Evolutionary conservation across 495 filamentous ascomycete genomes (phyloP).

Genomic region (Sphaerosporella brunnea): DNA sequence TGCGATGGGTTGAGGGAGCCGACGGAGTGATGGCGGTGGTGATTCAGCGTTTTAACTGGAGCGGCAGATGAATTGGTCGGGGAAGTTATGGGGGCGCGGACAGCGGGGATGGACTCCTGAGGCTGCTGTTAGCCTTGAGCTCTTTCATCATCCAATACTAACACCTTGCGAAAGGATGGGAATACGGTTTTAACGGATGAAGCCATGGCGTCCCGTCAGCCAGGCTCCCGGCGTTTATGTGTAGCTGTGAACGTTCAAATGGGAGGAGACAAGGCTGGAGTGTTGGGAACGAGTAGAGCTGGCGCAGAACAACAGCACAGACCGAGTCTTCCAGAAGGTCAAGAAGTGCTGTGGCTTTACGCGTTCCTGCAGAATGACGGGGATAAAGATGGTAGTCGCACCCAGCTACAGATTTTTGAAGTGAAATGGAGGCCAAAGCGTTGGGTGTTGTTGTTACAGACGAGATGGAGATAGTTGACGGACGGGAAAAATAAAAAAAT

Average conservation of each 20-base stretch:
- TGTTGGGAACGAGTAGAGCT: too few relatives aligned
- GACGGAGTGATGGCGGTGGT: conserved; percentile 34
- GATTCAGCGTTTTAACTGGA: conserved; percentile 16
- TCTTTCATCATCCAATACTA: not conserved
- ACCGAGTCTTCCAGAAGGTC: not conserved
- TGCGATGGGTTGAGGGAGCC: conserved; percentile 63
- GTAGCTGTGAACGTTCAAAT: not conserved
- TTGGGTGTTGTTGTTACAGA: too few relatives aligned
- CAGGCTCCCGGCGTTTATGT: conserved; percentile 8
- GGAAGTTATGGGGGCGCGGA: conserved; percentile 11
- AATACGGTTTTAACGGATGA: conserved; percentile 6
- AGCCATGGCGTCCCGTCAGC: conserved; percentile 20
- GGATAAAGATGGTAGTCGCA: too few relatives aligned
- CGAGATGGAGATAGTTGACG: too few relatives aligned
- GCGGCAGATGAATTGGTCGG: conserved; percentile 7
- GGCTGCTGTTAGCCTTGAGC: conserved; percentile 7
- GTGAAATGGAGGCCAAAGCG: too few relatives aligned
- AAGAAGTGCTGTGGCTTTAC: conserved; percentile 1
- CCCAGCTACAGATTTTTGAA: too few relatives aligned
- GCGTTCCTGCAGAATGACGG: not conserved
- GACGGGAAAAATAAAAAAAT: too few relatives aligned
- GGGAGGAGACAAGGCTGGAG: not conserved
- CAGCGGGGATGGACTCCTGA: conserved; percentile 20
- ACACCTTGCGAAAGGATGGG: not conserved
- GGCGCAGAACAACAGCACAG: not conserved